Conservation (phyloP, 1,284 basidiomycete genomes). For the Microbotryomycetes sp. region DNA sequence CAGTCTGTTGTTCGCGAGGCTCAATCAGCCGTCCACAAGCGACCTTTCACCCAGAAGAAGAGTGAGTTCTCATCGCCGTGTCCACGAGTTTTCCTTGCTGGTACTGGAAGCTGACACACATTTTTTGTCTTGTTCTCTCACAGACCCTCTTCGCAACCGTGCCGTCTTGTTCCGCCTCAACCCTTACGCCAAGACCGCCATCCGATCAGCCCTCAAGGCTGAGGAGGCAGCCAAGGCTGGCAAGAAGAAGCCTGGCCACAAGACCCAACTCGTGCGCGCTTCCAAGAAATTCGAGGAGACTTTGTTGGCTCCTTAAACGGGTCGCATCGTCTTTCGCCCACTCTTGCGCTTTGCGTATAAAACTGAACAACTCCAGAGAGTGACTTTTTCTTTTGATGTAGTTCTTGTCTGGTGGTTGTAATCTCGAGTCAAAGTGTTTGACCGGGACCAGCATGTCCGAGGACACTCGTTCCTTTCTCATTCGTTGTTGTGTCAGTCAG, state of each 20-base stretch:
- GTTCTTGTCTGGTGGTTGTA: too few species aligned
- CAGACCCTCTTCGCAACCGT: slow-evolving; percentile 97
- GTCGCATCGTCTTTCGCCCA: background rate
- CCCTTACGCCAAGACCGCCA: slow-evolving; percentile 67
- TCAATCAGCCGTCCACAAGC: slow-evolving; percentile 70
- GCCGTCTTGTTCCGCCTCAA: slow-evolving; percentile 96
- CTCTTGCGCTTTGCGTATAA: background rate
- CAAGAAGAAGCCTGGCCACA: slow-evolving; percentile 8
- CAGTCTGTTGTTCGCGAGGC: slow-evolving; percentile 84
- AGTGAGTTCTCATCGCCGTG: background rate
- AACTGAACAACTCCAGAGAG: too few species aligned
- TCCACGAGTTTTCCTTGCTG: too few species aligned
- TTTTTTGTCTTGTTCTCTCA: slow-evolving; percentile 90
- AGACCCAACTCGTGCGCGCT: slow-evolving; percentile 11
- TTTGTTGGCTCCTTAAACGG: background rate
- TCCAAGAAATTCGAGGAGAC: slow-evolving; percentile 17
- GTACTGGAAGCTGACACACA: too few species aligned
- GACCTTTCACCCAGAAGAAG: slow-evolving; percentile 98
- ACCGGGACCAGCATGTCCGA: too few species aligned
- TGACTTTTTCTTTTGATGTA: too few species aligned
- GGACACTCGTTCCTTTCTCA: too few species aligned
- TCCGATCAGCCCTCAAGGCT: slow-evolving; percentile 13
- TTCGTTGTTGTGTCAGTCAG: too few species aligned
- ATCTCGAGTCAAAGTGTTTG: background rate
- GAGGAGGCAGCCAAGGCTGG: slow-evolving; percentile 13